Base-by-base conservation (phyloP, 202 grass and related monocot genomes). In the Musa balbisiana region DNA sequence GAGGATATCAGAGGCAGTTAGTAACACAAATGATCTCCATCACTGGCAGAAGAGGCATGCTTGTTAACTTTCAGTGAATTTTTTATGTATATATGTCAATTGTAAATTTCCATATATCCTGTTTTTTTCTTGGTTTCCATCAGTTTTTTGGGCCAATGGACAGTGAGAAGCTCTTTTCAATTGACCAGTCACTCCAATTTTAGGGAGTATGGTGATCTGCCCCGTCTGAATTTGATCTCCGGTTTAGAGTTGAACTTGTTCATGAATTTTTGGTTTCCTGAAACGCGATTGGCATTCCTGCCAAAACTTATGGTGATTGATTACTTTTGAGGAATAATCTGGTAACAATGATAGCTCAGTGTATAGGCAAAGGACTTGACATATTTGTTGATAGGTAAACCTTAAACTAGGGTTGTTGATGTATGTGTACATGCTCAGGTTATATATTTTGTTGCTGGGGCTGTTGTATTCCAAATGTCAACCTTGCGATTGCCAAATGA, bases 71-170 rank as follows among this genome's bases (percentile, higher is more conserved):
- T 21, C 8, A 11, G 8, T 20, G 22, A 0, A 1, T 24, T 11
- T 19, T 50, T 73, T 6, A 55, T 73, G 25, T 73, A 56, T 27
- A 55, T 73, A 55, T 73, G 12, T 8, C 52, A 10, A 68, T 55
- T 27, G 52, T 73, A 73, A 55, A 73, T 73, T 17, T 27, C 72
- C 72, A 58, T 56, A 56, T 26, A 9, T 73, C 53, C 24, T 58
- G 8, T 19, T 55, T 33, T 25, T 54, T 73, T 2, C 15, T 73
- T 73, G 51, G 72, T 73, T 56, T 56, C 5, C 72, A 33, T 27
- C 53, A 55, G 72, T 26, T 17, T 20, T 29, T 43, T 43, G 33
- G 52, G 24, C 49, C 3, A 16, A 72, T 20, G 14, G 21, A 17
- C 20, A 22, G 6, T 58, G 53, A 1, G 24, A 71, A 56, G 24